Evolutionary conservation across 2,329 filamentous ascomycete genomes (phyloP).

Genomic region (Byssothecium circinans): DNA sequence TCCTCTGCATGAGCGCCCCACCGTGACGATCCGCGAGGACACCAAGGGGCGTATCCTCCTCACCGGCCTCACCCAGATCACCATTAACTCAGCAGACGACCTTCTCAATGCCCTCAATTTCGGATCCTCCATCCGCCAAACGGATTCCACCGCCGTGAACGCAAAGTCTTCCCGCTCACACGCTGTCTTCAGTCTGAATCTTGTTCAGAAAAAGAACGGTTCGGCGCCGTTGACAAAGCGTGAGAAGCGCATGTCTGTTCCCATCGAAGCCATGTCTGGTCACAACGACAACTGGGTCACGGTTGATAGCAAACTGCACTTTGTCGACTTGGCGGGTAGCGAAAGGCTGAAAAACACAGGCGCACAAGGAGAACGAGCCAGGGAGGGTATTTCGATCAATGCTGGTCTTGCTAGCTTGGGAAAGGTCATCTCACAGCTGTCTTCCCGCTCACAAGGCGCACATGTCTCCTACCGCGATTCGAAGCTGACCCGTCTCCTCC

Average conservation of each 20-base stretch:
- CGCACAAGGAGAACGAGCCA: constrained; percentile 89
- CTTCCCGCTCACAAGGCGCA: constrained; percentile 80
- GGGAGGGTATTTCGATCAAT: constrained; percentile 97
- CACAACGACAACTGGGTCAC: constrained; percentile 68
- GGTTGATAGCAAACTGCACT: constrained; percentile 97
- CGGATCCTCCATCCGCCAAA: constrained; percentile 92
- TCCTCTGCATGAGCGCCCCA: constrained; percentile 68
- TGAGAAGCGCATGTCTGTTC: constrained; percentile 87
- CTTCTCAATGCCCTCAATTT: constrained; percentile 86
- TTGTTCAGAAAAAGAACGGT: constrained; percentile 79
- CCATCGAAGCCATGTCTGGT: constrained; percentile 73
- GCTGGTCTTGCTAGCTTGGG: constrained; percentile 90
- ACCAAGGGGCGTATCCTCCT: constrained; percentile 91
- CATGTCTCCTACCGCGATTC: constrained; percentile 98
- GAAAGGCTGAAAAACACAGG: constrained; percentile 97
- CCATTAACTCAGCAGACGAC: constrained; percentile 90
- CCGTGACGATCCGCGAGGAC: constrained; percentile 92
- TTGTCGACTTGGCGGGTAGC: constrained; percentile 95
- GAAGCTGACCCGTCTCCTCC: constrained; percentile 89
- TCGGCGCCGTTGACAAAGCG: constrained; percentile 52
- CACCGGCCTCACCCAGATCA: constrained; percentile 83
- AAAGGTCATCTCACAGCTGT: constrained; percentile 97
- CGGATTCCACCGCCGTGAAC: constrained; percentile 95
- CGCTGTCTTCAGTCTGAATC: constrained; percentile 92
- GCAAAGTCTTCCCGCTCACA: constrained; percentile 97